Evolutionary conservation across 352 stramenopile species (phyloP).

Genomic region (Phytophthora tubulina): DNA sequence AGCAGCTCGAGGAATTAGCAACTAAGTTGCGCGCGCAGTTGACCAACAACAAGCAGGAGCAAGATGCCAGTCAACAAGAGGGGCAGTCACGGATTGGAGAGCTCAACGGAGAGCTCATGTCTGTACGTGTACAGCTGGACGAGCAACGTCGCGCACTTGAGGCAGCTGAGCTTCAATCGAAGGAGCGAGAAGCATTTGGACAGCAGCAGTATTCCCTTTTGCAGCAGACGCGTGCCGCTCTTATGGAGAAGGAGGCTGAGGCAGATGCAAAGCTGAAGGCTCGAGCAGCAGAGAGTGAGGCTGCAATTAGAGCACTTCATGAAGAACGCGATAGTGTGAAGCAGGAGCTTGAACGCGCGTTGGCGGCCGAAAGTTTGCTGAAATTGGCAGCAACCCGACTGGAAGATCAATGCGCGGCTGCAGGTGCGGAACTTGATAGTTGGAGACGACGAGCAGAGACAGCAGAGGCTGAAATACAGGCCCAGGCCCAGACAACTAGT

Average conservation of each 20-base stretch:
- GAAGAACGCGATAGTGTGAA: constrained; percentile 57
- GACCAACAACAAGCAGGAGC: constrained; percentile 63
- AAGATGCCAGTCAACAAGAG: constrained; percentile 69
- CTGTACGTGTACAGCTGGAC: constrained; percentile 79
- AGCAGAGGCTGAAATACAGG: constrained; percentile 42
- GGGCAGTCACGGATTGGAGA: constrained; percentile 66
- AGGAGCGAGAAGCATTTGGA: constrained; percentile 68
- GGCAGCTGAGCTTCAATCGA: constrained; percentile 68
- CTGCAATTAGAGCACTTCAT: constrained; percentile 41
- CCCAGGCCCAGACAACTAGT: constrained; percentile 3
- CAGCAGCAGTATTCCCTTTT: constrained; percentile 65
- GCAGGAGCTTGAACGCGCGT: constrained; percentile 48
- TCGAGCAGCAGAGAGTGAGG: constrained; percentile 46
- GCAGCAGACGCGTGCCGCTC: constrained; percentile 52
- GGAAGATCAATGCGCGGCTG: constrained; percentile 43
- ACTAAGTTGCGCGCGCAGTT: constrained; percentile 65
- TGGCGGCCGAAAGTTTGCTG: constrained; percentile 42
- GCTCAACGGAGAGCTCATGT: constrained; percentile 78
- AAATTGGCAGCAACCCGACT: constrained; percentile 45
- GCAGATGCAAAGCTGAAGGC: constrained; percentile 55
- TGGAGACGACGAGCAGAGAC: constrained; percentile 46
- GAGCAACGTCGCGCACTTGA: constrained; percentile 75
- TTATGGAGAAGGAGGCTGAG: constrained; percentile 60
- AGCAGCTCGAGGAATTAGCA: constrained; percentile 72
- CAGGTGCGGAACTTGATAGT: constrained; percentile 52